Percentiles rank a stretch among this genome's conserved stretches.
Conservation (phyloP, 768 basidiomycete species). For the Collybiopsis confluens region DNA sequence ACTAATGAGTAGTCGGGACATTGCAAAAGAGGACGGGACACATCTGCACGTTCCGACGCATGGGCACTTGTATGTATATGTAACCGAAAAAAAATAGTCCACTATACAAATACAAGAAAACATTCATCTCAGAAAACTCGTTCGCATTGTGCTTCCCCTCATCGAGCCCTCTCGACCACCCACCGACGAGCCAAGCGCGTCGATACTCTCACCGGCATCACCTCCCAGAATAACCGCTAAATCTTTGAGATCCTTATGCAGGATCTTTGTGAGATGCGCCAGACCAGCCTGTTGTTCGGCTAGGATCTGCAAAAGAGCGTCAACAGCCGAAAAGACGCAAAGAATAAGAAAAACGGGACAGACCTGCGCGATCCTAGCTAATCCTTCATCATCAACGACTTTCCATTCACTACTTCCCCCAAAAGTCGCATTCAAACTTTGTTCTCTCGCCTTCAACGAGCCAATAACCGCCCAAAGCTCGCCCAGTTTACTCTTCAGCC, state of each 20-base stretch:
- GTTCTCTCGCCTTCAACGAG: slow-evolving; percentile 57
- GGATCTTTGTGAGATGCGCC: slow-evolving; percentile 72
- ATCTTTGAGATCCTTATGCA: slow-evolving; percentile 63
- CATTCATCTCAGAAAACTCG: slow-evolving; percentile 1
- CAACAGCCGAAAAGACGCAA: not conserved
- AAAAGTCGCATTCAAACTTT: slow-evolving; percentile 35
- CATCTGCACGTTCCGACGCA: too few relatives aligned
- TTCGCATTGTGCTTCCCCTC: slow-evolving; percentile 1
- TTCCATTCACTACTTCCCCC: slow-evolving; percentile 59
- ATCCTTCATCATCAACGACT: slow-evolving; percentile 83
- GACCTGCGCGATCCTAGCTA: slow-evolving; percentile 73
- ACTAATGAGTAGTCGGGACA: too few relatives aligned
- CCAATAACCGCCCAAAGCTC: slow-evolving; percentile 86
- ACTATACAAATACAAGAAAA: not conserved
- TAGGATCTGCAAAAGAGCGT: slow-evolving; percentile 48
- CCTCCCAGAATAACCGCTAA: slow-evolving; percentile 58
- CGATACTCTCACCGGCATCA: slow-evolving; percentile 26
- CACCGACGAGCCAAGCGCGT: not conserved
- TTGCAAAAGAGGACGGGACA: too few relatives aligned
- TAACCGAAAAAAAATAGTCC: not conserved
- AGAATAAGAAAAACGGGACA: slow-evolving; percentile 9
- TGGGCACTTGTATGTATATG: not conserved
- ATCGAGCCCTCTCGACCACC: not conserved
- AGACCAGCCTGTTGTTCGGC: slow-evolving; percentile 76
- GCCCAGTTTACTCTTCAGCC: slow-evolving; percentile 69